phyloP scores from a whole-genome alignment of 169 alveolate species.

The Eimeria nieschulzi region DNA sequence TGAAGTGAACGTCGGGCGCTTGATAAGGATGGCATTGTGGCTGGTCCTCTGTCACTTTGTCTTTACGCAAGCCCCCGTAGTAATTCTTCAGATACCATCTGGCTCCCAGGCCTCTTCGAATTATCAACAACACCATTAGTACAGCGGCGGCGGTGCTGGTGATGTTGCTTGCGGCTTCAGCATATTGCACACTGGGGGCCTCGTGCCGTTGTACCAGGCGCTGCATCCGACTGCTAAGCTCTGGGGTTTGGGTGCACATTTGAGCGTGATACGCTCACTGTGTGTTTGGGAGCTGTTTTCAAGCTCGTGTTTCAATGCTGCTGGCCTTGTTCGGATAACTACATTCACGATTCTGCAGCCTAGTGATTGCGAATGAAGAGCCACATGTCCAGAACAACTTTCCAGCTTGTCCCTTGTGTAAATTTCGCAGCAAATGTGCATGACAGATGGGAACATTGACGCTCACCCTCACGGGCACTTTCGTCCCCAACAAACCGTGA shows the following conservation, averaged over 20 bases:
- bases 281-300: not conserved
- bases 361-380: too few relatives aligned
- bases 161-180: not conserved
- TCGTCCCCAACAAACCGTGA: too few relatives aligned
- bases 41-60: constrained; percentile 41
- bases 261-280: too few relatives aligned
- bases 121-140: not conserved
- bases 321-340: not conserved
- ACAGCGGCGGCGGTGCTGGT: not conserved
- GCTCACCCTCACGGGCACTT: too few relatives aligned
- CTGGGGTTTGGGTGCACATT: not conserved
- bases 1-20: constrained; percentile 62
- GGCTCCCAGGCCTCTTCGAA: not conserved
- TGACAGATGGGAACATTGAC: too few relatives aligned
- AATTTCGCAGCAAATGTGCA: too few relatives aligned
- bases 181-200: not conserved
- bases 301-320: not conserved
- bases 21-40: constrained; percentile 26
- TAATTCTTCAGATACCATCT: constrained; percentile 11
- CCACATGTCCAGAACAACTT: too few relatives aligned
- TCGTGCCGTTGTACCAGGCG: too few relatives aligned
- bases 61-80: constrained; percentile 53
- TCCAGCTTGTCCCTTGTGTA: too few relatives aligned
- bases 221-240: not conserved
- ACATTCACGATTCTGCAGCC: too few relatives aligned